phyloP scores from a whole-genome alignment of 306 rosid species.

The Medicago truncatula region DNA sequence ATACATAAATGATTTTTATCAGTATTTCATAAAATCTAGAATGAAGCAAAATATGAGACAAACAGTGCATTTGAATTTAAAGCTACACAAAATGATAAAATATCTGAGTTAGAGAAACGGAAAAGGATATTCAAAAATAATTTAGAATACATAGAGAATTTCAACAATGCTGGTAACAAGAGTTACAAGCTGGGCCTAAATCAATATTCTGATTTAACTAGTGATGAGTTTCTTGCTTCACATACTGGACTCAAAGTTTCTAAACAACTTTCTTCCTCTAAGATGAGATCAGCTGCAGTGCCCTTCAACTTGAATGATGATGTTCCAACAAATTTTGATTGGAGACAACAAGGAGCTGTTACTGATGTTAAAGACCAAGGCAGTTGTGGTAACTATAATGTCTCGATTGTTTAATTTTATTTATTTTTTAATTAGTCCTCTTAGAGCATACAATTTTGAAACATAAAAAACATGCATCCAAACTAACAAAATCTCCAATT shows the following conservation, averaged over 20 bases:
- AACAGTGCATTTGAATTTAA: no score
- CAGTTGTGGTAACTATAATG: constrained; percentile 36
- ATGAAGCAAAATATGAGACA: no score
- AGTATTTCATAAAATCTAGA: no score
- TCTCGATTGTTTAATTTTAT: neutral
- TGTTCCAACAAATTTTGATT: constrained; percentile 40
- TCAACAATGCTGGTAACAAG: constrained; percentile 43
- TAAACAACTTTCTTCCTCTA: neutral
- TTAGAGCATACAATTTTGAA: neutral
- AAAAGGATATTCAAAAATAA: constrained; percentile 42
- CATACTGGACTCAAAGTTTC: constrained; percentile 33
- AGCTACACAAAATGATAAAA: no score
- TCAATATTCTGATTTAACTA: constrained; percentile 45
- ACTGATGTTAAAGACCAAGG: constrained; percentile 47
- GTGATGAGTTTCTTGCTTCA: constrained; percentile 52
- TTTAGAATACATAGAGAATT: constrained; percentile 44
- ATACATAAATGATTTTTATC: no score
- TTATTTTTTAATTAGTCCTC: neutral
- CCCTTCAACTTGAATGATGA: neutral
- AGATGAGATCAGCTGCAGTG: neutral
- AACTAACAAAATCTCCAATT: neutral
- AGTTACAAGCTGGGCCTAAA: constrained; percentile 49
- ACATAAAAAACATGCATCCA: neutral
- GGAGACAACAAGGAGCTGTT: constrained; percentile 52
- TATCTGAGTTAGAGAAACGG: constrained; percentile 45